Evolutionary conservation across 2,329 filamentous ascomycete species (phyloP).

Genomic region (Fusarium mundagurra): DNA sequence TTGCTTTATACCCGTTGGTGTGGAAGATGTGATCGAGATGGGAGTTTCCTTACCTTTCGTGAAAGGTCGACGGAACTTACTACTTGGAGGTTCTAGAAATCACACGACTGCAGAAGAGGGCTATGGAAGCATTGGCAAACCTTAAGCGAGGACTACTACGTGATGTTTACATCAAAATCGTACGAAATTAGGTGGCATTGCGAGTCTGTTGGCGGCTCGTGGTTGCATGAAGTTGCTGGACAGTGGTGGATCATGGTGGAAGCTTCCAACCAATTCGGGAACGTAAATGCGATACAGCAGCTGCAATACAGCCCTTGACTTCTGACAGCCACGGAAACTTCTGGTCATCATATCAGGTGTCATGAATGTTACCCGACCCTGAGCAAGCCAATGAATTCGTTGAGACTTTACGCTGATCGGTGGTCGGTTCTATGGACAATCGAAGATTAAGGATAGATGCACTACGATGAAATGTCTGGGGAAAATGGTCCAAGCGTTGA

Average conservation of each 20-base stretch:
- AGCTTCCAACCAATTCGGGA: conserved; percentile 25
- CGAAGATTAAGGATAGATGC: background rate
- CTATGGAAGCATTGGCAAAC: conserved; percentile 17
- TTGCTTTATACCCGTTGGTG: conserved; percentile 46
- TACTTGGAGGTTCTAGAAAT: conserved; percentile 41
- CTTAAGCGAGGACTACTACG: background rate
- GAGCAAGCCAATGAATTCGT: no score
- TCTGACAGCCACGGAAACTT: background rate
- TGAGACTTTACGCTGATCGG: background rate
- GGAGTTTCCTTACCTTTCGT: conserved; percentile 29
- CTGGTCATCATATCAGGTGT: background rate
- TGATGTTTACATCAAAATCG: conserved; percentile 26
- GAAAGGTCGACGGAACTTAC: conserved; percentile 28
- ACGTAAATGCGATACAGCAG: background rate
- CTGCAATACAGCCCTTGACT: background rate
- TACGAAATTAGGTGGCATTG: conserved; percentile 7
- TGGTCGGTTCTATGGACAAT: background rate
- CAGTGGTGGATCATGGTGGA: conserved; percentile 33
- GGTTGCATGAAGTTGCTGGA: conserved; percentile 34
- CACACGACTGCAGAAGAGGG: conserved; percentile 14
- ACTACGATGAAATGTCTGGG: background rate
- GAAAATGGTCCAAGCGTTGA: background rate
- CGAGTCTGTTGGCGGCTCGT: conserved; percentile 6
- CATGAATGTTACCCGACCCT: background rate
- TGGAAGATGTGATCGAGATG: conserved; percentile 2